phyloP scores from a whole-genome alignment of 2,329 filamentous ascomycete species.

The Botryotinia narcissicola region DNA sequence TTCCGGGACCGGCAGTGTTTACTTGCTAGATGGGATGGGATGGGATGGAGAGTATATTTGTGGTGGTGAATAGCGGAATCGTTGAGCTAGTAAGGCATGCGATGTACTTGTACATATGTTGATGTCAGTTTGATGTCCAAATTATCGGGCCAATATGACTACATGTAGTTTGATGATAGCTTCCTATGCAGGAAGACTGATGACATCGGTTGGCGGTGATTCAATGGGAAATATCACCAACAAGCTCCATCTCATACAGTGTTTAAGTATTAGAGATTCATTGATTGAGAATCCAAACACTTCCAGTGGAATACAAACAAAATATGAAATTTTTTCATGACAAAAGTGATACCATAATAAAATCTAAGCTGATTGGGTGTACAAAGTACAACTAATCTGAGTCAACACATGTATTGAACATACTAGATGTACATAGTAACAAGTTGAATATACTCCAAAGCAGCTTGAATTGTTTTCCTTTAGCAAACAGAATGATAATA shows the following conservation, averaged over 20 bases:
- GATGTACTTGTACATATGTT: neutral
- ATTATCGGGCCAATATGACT: neutral
- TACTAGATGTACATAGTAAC: no score
- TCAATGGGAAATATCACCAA: rapidly evolving
- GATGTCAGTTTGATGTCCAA: no score
- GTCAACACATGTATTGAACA: neutral
- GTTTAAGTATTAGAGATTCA: neutral
- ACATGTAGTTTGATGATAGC: neutral
- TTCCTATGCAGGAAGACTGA: neutral
- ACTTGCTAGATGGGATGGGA: conserved; percentile 26
- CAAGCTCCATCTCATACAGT: neutral
- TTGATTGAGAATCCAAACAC: no score
- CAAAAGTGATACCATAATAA: no score
- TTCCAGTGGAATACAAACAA: no score
- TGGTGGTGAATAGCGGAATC: neutral
- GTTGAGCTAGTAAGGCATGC: neutral
- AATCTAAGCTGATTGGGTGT: no score
- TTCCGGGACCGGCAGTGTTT: conserved; percentile 43
- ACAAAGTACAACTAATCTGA: neutral
- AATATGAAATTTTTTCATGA: no score
- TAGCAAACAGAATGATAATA: rapidly evolving
- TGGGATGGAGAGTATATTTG: no score
- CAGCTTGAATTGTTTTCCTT: neutral
- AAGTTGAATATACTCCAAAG: neutral
- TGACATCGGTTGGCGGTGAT: rapidly evolving